Evolutionary conservation across 768 basidiomycete species (phyloP), one percentile per base, ranked within the genome.

Genomic region (Hemileccinum impolitum): DNA sequence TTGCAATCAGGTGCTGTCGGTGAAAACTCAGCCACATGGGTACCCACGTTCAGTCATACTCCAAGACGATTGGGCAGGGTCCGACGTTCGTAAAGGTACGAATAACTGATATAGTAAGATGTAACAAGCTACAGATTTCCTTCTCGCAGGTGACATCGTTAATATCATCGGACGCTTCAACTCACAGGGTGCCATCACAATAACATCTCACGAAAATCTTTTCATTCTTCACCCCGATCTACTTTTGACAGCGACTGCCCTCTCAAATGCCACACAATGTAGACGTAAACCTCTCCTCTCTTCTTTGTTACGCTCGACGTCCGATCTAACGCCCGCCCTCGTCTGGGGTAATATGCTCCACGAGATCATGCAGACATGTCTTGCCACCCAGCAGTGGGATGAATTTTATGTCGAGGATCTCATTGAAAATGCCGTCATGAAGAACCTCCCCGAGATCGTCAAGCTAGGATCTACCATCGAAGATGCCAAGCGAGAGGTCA

Each of bases 331-430:
- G 0, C 84, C 87, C 2, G 75, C 85, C 6, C 73, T 90, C 11
- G 74, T 95, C 0, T 97, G 93, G 83, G 96, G 96, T 32, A 96
- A 87, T 58, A 83, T 98, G 68, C 77, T 96, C 6, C 96, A 99
- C 59, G 85, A 92, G 55, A 84, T 97, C 30, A 81, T 96, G 72
- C 94, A 98, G 63, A 71, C 75, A 0, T 93, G 90, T 56, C 71
- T 98, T 44, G 65, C 63, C 19, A 74, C 78, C 39, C 70, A 73
- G 6, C 68, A 68, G 17, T 92, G 88, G 88, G 82, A 83, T 35
- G 72, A 80, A 35, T 57, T 60, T 14, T 87, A 79, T 70, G 70
- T 93, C 5, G 76, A 86, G 15, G 68, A 71, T 19, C 71, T 76
- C 53, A 83, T 87, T 43, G 80, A 81, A 37, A 71, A 78, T 38